These are phyloP conservation scores for Leishmania amazonensis DNA, from an alignment of 208 protist genomes.

Conservation along the genomic window DNA sequence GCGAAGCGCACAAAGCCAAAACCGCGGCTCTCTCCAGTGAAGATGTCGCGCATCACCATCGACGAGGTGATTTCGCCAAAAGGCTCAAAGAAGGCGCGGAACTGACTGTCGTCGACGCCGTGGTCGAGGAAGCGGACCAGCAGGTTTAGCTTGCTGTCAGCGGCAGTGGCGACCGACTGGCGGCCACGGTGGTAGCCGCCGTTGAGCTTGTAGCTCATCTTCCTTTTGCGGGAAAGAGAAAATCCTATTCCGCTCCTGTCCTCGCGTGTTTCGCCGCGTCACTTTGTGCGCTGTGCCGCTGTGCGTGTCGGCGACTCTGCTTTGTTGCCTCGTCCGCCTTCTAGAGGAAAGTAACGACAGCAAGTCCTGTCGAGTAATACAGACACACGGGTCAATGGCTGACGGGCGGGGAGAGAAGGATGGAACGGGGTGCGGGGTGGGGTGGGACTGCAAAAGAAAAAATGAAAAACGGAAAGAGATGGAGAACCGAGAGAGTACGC, in stretches of 20 bases:
- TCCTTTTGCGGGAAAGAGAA: neutral
- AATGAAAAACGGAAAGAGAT: neutral
- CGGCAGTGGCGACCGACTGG: neutral
- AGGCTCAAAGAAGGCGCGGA: constrained; percentile 32
- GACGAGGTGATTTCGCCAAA: constrained; percentile 43
- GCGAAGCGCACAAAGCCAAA: constrained; percentile 48
- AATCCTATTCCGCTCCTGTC: neutral
- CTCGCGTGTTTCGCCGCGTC: neutral
- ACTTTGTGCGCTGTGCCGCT: neutral
- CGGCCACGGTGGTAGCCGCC: neutral
- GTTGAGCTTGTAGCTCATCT: constrained; percentile 8
- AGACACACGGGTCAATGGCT: neutral
- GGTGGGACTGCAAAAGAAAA: neutral
- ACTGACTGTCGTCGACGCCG: constrained; percentile 36
- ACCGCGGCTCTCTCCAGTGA: constrained; percentile 43
- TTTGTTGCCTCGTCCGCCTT: neutral
- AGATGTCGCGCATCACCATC: constrained; percentile 59
- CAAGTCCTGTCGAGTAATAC: neutral
- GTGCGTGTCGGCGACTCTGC: neutral
- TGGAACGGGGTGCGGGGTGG: neutral
- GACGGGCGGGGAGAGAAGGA: neutral
- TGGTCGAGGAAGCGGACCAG: constrained; percentile 41
- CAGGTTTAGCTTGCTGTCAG: constrained; percentile 33
- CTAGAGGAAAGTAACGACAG: neutral
- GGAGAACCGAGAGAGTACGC: neutral